Evolutionary conservation across 73 alveolate species (phyloP), one percentile per base, ranked within the genome.

Genomic region (Paramecium pentaurelia): DNA sequence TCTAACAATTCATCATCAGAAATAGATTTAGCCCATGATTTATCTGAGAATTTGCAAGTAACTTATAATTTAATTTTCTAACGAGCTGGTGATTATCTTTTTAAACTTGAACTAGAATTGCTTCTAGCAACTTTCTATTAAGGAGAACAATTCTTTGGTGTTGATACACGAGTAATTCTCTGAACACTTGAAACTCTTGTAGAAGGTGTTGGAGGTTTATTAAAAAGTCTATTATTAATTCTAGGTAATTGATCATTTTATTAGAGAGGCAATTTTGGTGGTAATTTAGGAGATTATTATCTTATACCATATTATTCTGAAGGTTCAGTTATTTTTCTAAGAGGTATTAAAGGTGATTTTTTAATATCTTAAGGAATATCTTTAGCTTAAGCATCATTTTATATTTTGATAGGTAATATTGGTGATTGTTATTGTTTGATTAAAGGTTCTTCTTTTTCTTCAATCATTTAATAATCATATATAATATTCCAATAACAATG

Each of bases 401-500:
- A 3, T 27, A 27, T 25, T 68, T 68, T 27, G 1, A 25, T 68
- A 4, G 84, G 60, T 6, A 75, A 75, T 1, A 42, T 9, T 38
- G 88, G 58, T 16, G 58, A 75, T 38, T 22, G 37, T 75, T 75
- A 27, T 75, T 75, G 10, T 75, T 38, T 11, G 4, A 38, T 30
- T 75, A 30, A 36, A 4, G 88, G 68, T 75, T 30, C 34, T 30
- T 30, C 64, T 36, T 36, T 42, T 18, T 38, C 60, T 75, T 75
- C 88, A 20, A 75, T 10, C 60, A 42, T 75, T 42, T 34, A 38
- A 36, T 75, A 75, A 38, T 36, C 58, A 16, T 75, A 75, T 4
- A 16, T 2, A n/a, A 75, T 42, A 20, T 75, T 75, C 88, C 88
- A 75, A 75, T 75, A 75, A 75, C 88, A 75, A 75, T 75, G 88